Base-by-base conservation (phyloP, 2,329 filamentous ascomycete genomes). In the Fusarium torulosum region DNA sequence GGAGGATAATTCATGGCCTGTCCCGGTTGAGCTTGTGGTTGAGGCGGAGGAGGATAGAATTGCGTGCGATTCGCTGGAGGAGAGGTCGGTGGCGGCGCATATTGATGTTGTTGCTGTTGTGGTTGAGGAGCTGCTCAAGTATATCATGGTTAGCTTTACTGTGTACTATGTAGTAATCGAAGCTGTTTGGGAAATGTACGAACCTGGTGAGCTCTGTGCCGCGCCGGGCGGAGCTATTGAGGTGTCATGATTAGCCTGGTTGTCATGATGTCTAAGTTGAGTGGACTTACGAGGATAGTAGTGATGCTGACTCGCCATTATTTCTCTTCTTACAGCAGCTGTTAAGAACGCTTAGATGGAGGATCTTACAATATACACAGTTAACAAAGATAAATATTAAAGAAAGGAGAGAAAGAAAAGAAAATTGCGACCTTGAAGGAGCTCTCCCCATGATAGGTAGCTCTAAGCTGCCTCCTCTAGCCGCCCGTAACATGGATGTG, bases 251-350 rank as follows among this genome's bases (percentile, higher is more conserved):
- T 73, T 53, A 73, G 71, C 31, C 51, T 52, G 37, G 41, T 45
- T 44, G 35, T 69, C 46, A 67, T 46, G 60, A 59, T 60, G n/a
- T 15, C 27, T 44, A 73, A 63, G 29, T 42, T 27, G 43, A 29
- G 37, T 57, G 49, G 40, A 75, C 81, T 73, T 75, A 84, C 83
- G 83, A 62, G 83, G 82, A 72, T 84, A 84, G 69, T 80, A 85
- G 56, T 81, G 76, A 25, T 25, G 9, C 25, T 25, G 25, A 53
- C 74, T 75, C 59, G 81, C 81, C 79, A 84, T 83, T 63, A 63
- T 53, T 50, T 53, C 19, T 63, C 54, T 51, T 50, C 20, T 33
- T 35, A 43, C 15, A 35, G 33, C 37, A 51, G n/a, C n/a, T 44
- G 31, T 15, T 49, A 25, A 37, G 15, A 19, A 6, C 27, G 4